These are phyloP conservation scores for Graphilbum ipis-grandicollis DNA, from an alignment of 2,329 filamentous ascomycete genomes.

Conservation along the genomic window DNA sequence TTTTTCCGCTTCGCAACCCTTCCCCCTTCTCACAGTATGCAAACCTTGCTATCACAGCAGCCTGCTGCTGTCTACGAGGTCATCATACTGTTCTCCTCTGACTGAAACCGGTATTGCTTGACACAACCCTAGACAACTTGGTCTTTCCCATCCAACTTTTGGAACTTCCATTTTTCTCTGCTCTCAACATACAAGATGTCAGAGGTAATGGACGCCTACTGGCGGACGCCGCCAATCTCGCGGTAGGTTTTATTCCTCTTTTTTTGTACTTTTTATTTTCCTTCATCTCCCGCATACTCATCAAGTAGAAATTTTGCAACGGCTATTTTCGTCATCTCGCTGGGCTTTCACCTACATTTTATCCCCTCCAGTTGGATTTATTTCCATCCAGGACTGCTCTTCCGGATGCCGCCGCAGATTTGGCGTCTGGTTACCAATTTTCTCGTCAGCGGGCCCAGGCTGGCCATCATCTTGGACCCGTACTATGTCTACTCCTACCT, in stretches of 20 bases:
- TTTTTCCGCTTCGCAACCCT: not conserved
- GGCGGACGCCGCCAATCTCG: slow-evolving; percentile 22
- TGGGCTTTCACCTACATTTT: slow-evolving; percentile 40
- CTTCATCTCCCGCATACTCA: not conserved
- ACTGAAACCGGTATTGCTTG: slow-evolving; percentile 5
- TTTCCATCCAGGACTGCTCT: slow-evolving; percentile 34
- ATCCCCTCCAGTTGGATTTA: slow-evolving; percentile 32
- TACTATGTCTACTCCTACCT: slow-evolving; percentile 70
- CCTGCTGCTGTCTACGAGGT: slow-evolving; percentile 6
- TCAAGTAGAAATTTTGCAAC: slow-evolving; percentile 46
- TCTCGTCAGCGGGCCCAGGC: slow-evolving; percentile 20
- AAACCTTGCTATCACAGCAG: slow-evolving; percentile 9
- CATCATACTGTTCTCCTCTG: slow-evolving; percentile 6
- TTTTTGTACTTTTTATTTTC: not conserved
- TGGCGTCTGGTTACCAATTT: slow-evolving; percentile 27
- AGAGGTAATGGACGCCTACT: slow-evolving; percentile 22
- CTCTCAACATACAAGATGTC: slow-evolving; percentile 14
- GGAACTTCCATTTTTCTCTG: not conserved
- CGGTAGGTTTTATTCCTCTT: slow-evolving; percentile 16
- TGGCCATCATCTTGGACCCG: slow-evolving; percentile 50
- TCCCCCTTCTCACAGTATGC: slow-evolving; percentile 6
- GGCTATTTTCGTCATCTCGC: slow-evolving; percentile 43
- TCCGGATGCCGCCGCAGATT: slow-evolving; percentile 32
- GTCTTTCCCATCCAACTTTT: not conserved
- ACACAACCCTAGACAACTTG: not conserved